phyloP scores from a whole-genome alignment of 2,329 filamentous ascomycete species.

The Dichotomopilus funicola region DNA sequence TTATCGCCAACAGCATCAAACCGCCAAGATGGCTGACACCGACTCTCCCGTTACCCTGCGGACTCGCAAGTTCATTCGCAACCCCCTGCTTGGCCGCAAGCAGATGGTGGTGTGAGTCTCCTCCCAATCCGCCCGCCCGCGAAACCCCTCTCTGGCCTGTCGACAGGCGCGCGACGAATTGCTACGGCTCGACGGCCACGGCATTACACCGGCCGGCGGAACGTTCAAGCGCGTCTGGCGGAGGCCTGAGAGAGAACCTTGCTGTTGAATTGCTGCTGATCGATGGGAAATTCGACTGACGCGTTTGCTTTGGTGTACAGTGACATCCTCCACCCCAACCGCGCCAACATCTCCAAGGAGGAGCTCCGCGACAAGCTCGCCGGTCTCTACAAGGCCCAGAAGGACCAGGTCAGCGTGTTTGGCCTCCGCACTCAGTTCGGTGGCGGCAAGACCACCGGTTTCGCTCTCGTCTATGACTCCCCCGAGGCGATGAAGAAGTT shows the following conservation, averaged over 20 bases:
- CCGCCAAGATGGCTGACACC: constrained; percentile 73
- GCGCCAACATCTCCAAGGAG: constrained; percentile 97
- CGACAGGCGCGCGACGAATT: not conserved
- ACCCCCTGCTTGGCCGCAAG: constrained; percentile 96
- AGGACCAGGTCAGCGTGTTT: constrained; percentile 97
- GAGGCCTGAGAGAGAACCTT: not conserved
- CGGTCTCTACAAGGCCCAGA: constrained; percentile 94
- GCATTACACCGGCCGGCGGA: not conserved
- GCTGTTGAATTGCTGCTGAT: not conserved
- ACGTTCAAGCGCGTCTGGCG: not conserved
- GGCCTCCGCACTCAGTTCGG: constrained; percentile 97
- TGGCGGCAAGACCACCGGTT: constrained; percentile 99
- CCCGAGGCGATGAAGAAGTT: constrained; percentile 99
- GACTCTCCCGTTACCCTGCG: constrained; percentile 75
- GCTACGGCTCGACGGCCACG: not conserved
- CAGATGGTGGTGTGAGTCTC: constrained; percentile 98
- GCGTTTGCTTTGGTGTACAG: constrained; percentile 41
- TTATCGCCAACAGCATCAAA: constrained; percentile 24
- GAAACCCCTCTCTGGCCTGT: not conserved
- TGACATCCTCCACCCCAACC: constrained; percentile 98
- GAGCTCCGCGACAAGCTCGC: constrained; percentile 94
- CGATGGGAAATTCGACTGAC: constrained; percentile 19
- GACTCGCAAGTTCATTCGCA: constrained; percentile 99
- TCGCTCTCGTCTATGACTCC: constrained; percentile 98
- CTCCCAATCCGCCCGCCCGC: not conserved